These are phyloP conservation scores for Omphalea diandra DNA, from an alignment of 441 rosid species.

Conservation along the genomic window DNA sequence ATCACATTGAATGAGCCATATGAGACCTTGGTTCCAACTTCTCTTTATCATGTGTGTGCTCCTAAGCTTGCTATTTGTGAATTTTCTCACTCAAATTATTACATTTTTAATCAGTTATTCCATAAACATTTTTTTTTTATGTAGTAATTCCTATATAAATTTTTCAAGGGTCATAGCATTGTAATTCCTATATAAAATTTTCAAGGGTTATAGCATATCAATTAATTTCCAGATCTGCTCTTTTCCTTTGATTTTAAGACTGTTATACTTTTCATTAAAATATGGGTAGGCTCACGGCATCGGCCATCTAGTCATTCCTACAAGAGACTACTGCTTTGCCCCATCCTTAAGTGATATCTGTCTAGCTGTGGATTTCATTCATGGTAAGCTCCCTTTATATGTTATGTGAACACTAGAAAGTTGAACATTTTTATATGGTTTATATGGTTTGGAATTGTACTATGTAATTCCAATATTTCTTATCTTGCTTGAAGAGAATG, in stretches of 20 bases:
- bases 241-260: not conserved
- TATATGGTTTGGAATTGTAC: not conserved
- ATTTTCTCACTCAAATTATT: not conserved
- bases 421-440: not conserved
- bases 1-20: constrained; percentile 55
- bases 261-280: not conserved
- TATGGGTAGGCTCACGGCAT: constrained; percentile 61
- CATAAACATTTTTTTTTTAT: not conserved
- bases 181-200: too few species aligned
- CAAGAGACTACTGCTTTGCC: constrained; percentile 84
- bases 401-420: not conserved
- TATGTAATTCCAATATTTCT: not conserved
- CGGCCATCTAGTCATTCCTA: constrained; percentile 76
- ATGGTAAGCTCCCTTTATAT: constrained; percentile 40
- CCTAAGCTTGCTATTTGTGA: not conserved
- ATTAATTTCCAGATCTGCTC: not conserved
- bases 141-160: not conserved
- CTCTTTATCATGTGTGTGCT: constrained; percentile 45
- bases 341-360: constrained; percentile 60
- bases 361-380: constrained; percentile 74
- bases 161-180: not conserved
- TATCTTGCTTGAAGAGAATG: constrained; percentile 47
- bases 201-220: too few species aligned
- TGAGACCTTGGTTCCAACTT: constrained; percentile 58
- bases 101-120: not conserved